Evolutionary conservation across 352 stramenopile genomes (phyloP).

Genomic region (Globisporangium mamillatum): DNA sequence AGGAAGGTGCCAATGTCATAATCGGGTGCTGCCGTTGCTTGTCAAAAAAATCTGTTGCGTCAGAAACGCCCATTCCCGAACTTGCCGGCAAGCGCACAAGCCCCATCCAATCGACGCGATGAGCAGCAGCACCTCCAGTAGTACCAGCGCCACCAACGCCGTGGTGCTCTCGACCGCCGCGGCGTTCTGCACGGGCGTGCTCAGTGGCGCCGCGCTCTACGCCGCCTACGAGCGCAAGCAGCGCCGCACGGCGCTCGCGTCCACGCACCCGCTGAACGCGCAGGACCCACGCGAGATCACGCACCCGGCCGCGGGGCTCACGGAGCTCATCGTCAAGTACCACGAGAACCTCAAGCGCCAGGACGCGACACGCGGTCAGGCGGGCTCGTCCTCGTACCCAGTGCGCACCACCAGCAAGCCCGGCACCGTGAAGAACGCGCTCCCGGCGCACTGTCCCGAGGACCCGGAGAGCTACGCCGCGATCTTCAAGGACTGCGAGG

Average conservation of each 20-base stretch:
- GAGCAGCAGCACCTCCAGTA: neutral
- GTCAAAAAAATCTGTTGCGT: neutral
- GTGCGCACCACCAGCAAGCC: conserved; percentile 21
- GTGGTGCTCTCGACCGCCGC: conserved; percentile 20
- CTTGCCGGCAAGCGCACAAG: neutral
- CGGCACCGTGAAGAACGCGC: conserved; percentile 34
- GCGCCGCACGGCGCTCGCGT: conserved; percentile 30
- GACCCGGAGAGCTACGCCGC: conserved; percentile 48
- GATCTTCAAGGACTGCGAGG: conserved; percentile 59
- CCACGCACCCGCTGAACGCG: conserved; percentile 34
- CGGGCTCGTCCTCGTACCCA: conserved; percentile 32
- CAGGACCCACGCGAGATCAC: conserved; percentile 43
- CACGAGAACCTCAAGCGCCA: conserved; percentile 45
- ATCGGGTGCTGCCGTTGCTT: neutral
- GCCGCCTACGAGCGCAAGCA: conserved; percentile 33
- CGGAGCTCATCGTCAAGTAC: conserved; percentile 63
- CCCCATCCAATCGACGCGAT: neutral
- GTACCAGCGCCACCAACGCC: neutral
- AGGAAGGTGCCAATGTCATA: too few species aligned
- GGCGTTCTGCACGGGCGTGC: conserved; percentile 38
- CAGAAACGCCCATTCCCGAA: neutral
- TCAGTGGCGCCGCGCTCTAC: conserved; percentile 38
- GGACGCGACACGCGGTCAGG: conserved; percentile 29
- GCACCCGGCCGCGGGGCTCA: conserved; percentile 38
- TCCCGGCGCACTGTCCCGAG: conserved; percentile 47